Conservation (phyloP, 176 grass and related monocot genomes). For the Puccinellia tenuiflora region DNA sequence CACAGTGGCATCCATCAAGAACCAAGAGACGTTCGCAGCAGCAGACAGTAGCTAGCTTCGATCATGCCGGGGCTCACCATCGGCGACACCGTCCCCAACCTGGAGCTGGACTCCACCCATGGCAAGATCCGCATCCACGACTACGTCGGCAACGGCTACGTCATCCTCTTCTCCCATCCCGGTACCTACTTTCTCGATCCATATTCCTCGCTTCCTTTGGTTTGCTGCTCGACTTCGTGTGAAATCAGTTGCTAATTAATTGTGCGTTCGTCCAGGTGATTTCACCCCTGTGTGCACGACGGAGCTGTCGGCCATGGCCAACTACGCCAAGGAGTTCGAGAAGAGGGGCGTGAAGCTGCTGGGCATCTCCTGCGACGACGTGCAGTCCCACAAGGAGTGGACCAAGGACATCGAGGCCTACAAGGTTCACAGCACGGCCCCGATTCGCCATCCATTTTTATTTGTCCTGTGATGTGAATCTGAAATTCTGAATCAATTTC, state of each 20-base stretch:
- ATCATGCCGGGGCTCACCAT: constrained; percentile 85
- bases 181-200: background rate
- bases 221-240: too few species aligned
- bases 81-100: constrained; percentile 75
- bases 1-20: background rate
- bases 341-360: constrained; percentile 83
- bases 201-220: too few species aligned
- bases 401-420: constrained; percentile 90
- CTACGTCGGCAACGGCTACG: constrained; percentile 47
- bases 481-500: background rate
- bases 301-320: constrained; percentile 77
- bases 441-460: background rate
- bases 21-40: background rate
- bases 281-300: constrained; percentile 96
- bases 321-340: constrained; percentile 60
- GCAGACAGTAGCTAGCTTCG: background rate
- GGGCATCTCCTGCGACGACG: constrained; percentile 75
- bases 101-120: constrained; percentile 82
- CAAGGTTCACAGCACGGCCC: constrained; percentile 25
- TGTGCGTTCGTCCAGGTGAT: constrained; percentile 30
- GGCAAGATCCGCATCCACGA: constrained; percentile 78
- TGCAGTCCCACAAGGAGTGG: constrained; percentile 74
- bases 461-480: background rate
- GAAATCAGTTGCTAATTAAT: too few species aligned
- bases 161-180: constrained; percentile 93